phyloP scores from a whole-genome alignment of 805 yeast genomes.

The Wickerhamomyces canadensis region DNA sequence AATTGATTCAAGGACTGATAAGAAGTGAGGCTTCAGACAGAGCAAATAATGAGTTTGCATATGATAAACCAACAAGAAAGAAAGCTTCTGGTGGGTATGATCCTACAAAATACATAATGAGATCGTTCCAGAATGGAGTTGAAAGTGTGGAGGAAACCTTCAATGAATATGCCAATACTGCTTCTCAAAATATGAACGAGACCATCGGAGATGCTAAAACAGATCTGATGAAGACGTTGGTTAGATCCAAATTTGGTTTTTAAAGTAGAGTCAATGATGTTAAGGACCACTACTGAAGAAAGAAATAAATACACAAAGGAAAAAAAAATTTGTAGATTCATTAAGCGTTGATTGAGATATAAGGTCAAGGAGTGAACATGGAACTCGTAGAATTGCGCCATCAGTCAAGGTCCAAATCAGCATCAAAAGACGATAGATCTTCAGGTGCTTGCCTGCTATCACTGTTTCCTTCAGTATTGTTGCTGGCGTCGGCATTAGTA shows the following conservation, averaged over 20 bases:
- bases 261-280: slow-evolving; percentile 15
- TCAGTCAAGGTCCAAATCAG: neutral
- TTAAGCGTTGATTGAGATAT: too few species aligned
- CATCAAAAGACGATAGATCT: neutral
- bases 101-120: slow-evolving; percentile 31
- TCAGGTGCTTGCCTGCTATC: neutral
- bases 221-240: slow-evolving; percentile 43
- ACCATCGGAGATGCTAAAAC: slow-evolving; percentile 44
- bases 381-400: too few species aligned
- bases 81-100: slow-evolving; percentile 34
- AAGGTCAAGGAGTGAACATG: too few species aligned
- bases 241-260: slow-evolving; percentile 50
- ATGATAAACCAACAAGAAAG: slow-evolving; percentile 44
- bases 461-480: neutral
- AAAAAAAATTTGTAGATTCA: too few species aligned
- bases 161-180: slow-evolving; percentile 50
- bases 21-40: neutral
- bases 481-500: neutral
- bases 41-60: slow-evolving; percentile 25
- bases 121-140: slow-evolving; percentile 45
- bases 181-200: slow-evolving; percentile 50
- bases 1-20: slow-evolving; percentile 39
- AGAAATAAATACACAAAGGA: too few species aligned
- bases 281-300: neutral
- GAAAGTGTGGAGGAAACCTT: slow-evolving; percentile 49